Evolutionary conservation across 2,329 filamentous ascomycete species (phyloP).

Genomic region (Endothia cerciana): DNA sequence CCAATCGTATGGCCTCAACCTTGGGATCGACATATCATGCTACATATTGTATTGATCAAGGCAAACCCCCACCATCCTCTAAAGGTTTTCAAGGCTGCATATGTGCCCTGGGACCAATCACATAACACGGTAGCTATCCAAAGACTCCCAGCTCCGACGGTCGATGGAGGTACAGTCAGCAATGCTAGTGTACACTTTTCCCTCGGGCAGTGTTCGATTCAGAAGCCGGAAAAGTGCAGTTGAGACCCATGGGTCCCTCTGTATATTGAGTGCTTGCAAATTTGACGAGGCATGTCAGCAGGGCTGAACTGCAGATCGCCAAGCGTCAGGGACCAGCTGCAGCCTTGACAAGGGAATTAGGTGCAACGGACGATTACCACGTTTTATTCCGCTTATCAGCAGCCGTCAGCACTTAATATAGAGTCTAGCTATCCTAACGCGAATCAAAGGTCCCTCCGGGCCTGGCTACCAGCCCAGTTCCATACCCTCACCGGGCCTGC

Average conservation of each 20-base stretch:
- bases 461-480: not conserved
- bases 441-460: too few relatives aligned
- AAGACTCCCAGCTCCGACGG: not conserved
- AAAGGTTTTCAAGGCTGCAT: not conserved
- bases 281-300: not conserved
- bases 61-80: not conserved
- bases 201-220: not conserved
- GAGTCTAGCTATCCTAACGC: not conserved
- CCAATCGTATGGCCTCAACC: not conserved
- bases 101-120: not conserved
- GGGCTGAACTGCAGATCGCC: conserved; percentile 5
- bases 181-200: not conserved
- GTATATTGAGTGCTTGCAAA: not conserved
- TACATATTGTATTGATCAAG: not conserved
- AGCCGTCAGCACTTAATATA: not conserved
- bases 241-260: not conserved
- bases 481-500: not conserved
- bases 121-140: not conserved
- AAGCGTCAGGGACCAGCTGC: not conserved
- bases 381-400: not conserved
- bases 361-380: not conserved
- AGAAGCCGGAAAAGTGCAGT: not conserved
- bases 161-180: not conserved
- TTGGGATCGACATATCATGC: not conserved
- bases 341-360: not conserved